Base-by-base conservation (phyloP, 176 grass and related monocot genomes). In the Hyparrhenia diplandra region DNA sequence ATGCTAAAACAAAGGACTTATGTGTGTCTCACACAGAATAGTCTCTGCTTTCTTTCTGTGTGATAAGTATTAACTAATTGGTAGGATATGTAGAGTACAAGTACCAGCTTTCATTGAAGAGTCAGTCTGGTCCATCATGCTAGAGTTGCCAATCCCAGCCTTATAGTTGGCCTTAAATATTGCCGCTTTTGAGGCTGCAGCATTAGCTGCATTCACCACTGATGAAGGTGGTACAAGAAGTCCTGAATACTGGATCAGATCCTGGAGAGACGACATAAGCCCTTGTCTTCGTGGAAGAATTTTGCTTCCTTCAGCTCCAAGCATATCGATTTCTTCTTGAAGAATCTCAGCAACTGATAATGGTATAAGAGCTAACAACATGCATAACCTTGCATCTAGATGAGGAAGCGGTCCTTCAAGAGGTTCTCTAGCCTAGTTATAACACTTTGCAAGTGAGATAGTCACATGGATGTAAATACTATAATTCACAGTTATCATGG, bases 331-430 rank as follows among this genome's bases (percentile, higher is more conserved):
- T 71, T 92, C 93, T 78, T 99, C 96, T 84, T 95, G 91, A 47
- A 99, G 52, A 86, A 99, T 85, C 37, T 79, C 78, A 69, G 64
- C 79, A 82, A 99, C 82, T 55, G 88, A 82, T 81, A 95, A 82
- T 55, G 96, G 96, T 83, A 95, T 87, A 75, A 95, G 85, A 68
- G 96, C 87, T 68, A 99, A 84, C 24, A 99, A 74, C 82, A 99
- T 83, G 84, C 90, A 99, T 71, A 99, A 59, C 77, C 96, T 92
- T 42, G 92, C 67, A 49, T 99, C 96, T 39, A 95, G 92, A 51
- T 95, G 90, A 57, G 96, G 96, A 74, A 84, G 79, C 76, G 96
- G 96, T 34, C 96, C 96, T 81, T 99, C 96, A 5, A 93, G 68
- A 82, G 90, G 87, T 59, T 93, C 96, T 77, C 90, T 85, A 91